Conservation (phyloP, 345 rosid species). For the Hevea brasiliensis region DNA sequence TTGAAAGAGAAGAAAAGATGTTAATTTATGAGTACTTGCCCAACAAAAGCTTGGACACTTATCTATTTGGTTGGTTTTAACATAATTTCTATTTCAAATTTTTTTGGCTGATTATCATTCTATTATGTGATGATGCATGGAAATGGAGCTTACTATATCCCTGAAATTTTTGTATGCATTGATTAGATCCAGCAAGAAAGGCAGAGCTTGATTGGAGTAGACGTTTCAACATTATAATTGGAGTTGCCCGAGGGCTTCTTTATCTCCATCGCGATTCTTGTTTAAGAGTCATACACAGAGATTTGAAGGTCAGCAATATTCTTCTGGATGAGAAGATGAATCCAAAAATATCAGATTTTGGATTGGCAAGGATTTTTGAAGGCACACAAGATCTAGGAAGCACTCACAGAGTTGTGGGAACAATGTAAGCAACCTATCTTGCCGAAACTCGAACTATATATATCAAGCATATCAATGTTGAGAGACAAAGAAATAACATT, state of each 20-base stretch:
- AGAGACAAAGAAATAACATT: too few species aligned
- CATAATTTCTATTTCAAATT: neutral
- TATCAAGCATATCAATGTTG: neutral
- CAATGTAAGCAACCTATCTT: constrained; percentile 15
- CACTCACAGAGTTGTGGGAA: constrained; percentile 21
- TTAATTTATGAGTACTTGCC: constrained; percentile 27
- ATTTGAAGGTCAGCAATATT: constrained; percentile 23
- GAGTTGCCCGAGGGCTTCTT: constrained; percentile 22
- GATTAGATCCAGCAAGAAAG: constrained; percentile 17
- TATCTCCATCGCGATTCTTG: constrained; percentile 23
- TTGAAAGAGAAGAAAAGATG: constrained; percentile 21
- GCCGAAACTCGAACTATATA: too few species aligned
- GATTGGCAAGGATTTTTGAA: constrained; percentile 26
- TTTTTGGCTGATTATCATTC: neutral
- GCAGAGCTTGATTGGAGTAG: constrained; percentile 20
- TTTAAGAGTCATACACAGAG: constrained; percentile 16
- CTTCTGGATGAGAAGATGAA: constrained; percentile 26
- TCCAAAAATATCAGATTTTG: constrained; percentile 34
- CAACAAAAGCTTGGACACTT: constrained; percentile 24
- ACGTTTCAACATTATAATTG: constrained; percentile 11
- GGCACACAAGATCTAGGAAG: constrained; percentile 16
- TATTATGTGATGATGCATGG: neutral
- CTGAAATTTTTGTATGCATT: neutral
- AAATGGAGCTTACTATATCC: neutral
- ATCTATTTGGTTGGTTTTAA: constrained; percentile 20